These are phyloP conservation scores for Xylaria bambusicola DNA, from an alignment of 495 filamentous ascomycete genomes.

Conservation along the genomic window DNA sequence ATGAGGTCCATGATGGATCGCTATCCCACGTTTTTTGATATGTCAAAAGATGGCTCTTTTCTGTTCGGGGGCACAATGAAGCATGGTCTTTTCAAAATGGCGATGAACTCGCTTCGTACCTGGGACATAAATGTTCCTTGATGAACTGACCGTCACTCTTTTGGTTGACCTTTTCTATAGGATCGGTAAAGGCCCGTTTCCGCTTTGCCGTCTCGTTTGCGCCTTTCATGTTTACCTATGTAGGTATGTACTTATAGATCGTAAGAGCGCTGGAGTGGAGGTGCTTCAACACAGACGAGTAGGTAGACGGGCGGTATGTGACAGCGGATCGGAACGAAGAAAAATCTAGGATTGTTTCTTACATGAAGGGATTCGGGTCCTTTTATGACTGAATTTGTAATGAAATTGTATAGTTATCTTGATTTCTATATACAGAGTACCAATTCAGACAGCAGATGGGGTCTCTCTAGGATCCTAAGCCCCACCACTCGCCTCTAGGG, in stretches of 20 bases:
- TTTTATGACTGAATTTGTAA: too few species aligned
- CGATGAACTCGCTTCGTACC: constrained; percentile 28
- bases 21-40: neutral
- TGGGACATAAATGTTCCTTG: constrained; percentile 43
- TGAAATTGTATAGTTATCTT: too few species aligned
- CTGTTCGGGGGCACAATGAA: neutral
- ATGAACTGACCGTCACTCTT: constrained; percentile 50
- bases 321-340: too few species aligned
- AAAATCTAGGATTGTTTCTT: too few species aligned
- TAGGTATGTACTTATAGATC: neutral
- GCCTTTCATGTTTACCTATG: neutral
- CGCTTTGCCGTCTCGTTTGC: constrained; percentile 30
- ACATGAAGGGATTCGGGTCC: too few species aligned
- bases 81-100: constrained; percentile 5
- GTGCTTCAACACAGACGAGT: too few species aligned
- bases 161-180: constrained; percentile 44
- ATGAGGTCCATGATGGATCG: constrained; percentile 43
- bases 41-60: neutral
- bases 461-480: neutral
- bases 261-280: too few species aligned
- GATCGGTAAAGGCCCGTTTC: constrained; percentile 36
- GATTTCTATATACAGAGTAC: too few species aligned
- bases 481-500: too few species aligned
- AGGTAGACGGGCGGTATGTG: too few species aligned
- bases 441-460: neutral